Evolutionary conservation across 208 protist genomes (phyloP).

Genomic region (Borovskyia barvae): DNA sequence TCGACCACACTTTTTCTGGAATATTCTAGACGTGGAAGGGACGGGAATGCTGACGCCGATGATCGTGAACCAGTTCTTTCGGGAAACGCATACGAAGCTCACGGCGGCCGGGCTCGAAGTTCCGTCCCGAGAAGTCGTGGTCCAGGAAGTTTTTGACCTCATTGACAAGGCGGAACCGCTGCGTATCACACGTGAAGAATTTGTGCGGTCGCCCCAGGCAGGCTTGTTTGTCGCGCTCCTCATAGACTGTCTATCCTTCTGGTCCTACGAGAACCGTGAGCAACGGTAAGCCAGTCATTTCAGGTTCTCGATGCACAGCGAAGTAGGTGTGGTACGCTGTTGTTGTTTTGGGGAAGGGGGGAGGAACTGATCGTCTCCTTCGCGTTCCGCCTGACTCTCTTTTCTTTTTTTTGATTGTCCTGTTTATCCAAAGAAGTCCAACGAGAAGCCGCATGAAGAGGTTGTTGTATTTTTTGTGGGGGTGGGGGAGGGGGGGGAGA

Average conservation of each 20-base stretch:
- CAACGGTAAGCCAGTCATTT: conserved; percentile 28
- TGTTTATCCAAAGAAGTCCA: background rate
- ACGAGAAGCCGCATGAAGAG: background rate
- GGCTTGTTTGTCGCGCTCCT: conserved; percentile 84
- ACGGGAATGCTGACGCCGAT: conserved; percentile 69
- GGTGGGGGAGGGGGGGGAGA: no score
- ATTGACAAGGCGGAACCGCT: conserved; percentile 79
- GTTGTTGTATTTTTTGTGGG: no score
- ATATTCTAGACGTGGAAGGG: conserved; percentile 84
- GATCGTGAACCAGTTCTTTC: conserved; percentile 84
- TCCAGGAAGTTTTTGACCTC: conserved; percentile 91
- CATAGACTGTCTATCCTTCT: conserved; percentile 90
- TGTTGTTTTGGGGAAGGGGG: no score
- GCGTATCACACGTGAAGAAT: conserved; percentile 85
- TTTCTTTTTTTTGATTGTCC: background rate
- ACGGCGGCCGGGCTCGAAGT: conserved; percentile 60
- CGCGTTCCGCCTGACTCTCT: background rate
- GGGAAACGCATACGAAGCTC: conserved; percentile 85
- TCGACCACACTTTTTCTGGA: conserved; percentile 83
- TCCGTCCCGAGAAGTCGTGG: conserved; percentile 66
- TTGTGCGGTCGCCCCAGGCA: conserved; percentile 70
- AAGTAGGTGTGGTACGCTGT: background rate
- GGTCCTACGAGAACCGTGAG: conserved; percentile 88
- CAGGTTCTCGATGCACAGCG: background rate
- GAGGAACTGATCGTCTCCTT: background rate